Evolutionary conservation across 177 flowering plant genomes (phyloP).

Genomic region (Tripterygium wilfordii): DNA sequence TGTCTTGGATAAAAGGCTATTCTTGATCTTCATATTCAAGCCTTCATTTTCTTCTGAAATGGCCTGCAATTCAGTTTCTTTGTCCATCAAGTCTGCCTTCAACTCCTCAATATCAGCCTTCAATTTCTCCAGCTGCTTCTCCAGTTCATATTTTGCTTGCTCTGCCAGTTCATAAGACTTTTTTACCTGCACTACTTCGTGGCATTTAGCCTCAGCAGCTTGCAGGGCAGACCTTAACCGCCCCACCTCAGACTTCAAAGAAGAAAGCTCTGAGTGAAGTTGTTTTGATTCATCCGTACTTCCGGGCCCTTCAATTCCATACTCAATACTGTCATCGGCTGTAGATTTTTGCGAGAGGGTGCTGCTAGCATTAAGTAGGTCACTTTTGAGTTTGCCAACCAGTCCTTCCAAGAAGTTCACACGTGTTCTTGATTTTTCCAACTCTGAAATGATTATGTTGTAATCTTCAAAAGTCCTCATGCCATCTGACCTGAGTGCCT

Average conservation of each 20-base stretch:
- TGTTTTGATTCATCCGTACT: slow-evolving; percentile 19
- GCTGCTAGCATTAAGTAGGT: slow-evolving; percentile 13
- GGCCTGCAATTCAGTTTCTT: slow-evolving; percentile 46
- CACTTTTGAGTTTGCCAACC: slow-evolving; percentile 40
- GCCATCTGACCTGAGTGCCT: slow-evolving; percentile 38
- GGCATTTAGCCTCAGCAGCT: slow-evolving; percentile 42
- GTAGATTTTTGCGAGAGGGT: slow-evolving; percentile 4
- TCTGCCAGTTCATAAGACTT: slow-evolving; percentile 51
- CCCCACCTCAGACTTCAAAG: slow-evolving; percentile 36
- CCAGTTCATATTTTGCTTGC: slow-evolving; percentile 32
- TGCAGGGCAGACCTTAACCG: slow-evolving; percentile 46
- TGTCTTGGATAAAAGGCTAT: slow-evolving; percentile 11
- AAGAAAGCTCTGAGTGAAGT: slow-evolving; percentile 29
- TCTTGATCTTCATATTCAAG: slow-evolving; percentile 31
- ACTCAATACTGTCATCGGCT: slow-evolving; percentile 6
- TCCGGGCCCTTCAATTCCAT: slow-evolving; percentile 9
- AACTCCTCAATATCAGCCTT: slow-evolving; percentile 36
- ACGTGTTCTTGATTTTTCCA: slow-evolving; percentile 44
- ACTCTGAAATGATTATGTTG: slow-evolving; percentile 35
- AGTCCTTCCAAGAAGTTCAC: slow-evolving; percentile 47
- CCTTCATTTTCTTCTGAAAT: slow-evolving; percentile 55
- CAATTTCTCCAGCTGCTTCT: slow-evolving; percentile 32
- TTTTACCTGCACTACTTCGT: slow-evolving; percentile 50
- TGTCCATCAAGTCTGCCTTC: slow-evolving; percentile 50
- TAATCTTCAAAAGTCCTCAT: slow-evolving; percentile 37